phyloP scores from a whole-genome alignment of 306 rosid genomes.

The Vicia villosa region DNA sequence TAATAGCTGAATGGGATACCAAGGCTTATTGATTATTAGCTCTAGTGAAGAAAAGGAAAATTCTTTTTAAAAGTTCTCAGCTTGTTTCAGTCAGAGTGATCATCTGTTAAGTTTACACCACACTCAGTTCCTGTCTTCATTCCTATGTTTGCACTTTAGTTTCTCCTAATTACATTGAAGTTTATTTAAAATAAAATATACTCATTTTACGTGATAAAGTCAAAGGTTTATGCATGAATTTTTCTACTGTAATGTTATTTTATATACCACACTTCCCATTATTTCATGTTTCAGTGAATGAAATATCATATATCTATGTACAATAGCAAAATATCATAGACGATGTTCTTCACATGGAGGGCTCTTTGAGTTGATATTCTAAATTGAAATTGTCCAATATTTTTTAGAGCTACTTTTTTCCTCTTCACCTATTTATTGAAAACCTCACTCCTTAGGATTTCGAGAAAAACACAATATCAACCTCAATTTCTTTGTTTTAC shows the following conservation, averaged over 20 bases:
- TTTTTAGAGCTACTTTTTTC: no score
- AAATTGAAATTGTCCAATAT: no score
- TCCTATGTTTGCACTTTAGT: neutral
- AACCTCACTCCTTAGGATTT: no score
- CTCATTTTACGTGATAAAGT: no score
- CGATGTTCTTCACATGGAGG: neutral
- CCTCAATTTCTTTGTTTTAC: no score
- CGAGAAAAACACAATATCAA: no score
- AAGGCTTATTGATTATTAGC: slow-evolving; percentile 25
- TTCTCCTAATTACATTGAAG: neutral
- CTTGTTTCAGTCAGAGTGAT: slow-evolving; percentile 30
- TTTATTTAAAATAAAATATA: no score
- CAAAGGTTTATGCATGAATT: no score
- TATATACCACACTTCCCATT: neutral
- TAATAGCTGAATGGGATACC: neutral
- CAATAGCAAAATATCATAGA: neutral
- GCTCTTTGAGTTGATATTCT: no score
- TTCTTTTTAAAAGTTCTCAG: slow-evolving; percentile 2
- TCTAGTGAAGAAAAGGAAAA: slow-evolving; percentile 5
- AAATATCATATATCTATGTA: no score
- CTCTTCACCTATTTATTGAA: no score
- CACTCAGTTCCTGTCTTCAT: neutral
- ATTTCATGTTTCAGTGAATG: neutral
- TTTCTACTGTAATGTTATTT: no score
- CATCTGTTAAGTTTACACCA: neutral